Evolutionary conservation across 2,329 filamentous ascomycete species (phyloP).

Genomic region (Dactylellina sp.): DNA sequence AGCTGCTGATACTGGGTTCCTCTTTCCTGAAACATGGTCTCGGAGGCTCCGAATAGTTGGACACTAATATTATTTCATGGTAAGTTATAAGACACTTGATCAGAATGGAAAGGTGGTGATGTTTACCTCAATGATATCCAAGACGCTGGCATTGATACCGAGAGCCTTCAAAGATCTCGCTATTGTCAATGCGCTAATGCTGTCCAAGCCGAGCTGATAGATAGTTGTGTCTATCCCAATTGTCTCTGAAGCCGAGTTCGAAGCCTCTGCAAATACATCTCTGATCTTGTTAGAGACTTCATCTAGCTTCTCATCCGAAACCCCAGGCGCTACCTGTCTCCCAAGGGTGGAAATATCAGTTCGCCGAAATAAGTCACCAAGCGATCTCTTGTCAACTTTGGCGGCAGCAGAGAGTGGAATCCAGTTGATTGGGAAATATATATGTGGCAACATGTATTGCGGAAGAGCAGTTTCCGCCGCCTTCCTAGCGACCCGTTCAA

Average conservation of each 20-base stretch:
- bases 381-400: conserved; percentile 74
- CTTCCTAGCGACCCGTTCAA: conserved; percentile 68
- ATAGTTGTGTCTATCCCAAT: conserved; percentile 77
- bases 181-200: conserved; percentile 85
- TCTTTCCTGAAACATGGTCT: conserved; percentile 34
- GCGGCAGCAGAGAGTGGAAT: conserved; percentile 80
- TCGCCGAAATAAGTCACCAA: conserved; percentile 63
- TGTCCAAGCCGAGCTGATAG: conserved; percentile 89
- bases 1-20: conserved; percentile 34
- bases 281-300: conserved; percentile 69
- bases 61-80: conserved; percentile 15
- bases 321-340: conserved; percentile 70
- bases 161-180: conserved; percentile 74
- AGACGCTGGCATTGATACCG: conserved; percentile 72
- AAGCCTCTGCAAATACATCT: conserved; percentile 71
- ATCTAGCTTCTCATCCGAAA: conserved; percentile 65
- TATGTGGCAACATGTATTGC: conserved; percentile 81
- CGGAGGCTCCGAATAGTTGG: conserved; percentile 47
- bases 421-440: conserved; percentile 75
- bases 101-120: background rate
- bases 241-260: conserved; percentile 66
- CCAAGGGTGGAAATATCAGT: conserved; percentile 66
- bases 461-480: conserved; percentile 72
- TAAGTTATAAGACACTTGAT: background rate
- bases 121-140: conserved; percentile 77